Percentiles rank a stretch among this genome's conserved stretches.
These are phyloP conservation scores for Geotrichum siamense DNA, from an alignment of 1,139 yeast species.

Conservation along the genomic window DNA sequence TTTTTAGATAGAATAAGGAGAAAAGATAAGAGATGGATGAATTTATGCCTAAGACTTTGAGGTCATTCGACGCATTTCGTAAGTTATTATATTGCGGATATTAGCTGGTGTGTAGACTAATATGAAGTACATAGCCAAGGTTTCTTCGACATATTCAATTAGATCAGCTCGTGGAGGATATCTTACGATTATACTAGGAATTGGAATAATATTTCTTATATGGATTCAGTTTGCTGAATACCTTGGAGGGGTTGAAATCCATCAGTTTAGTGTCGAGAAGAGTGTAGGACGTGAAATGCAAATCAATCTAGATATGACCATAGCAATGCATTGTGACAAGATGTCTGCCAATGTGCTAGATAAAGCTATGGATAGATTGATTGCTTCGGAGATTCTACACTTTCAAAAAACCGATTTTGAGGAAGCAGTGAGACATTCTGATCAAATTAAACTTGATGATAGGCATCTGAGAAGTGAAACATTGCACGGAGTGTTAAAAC, in stretches of 20 bases:
- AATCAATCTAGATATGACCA: conserved; percentile 71
- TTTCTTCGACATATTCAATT: conserved; percentile 66
- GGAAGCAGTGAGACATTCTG: conserved; percentile 10
- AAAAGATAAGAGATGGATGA: too few species aligned
- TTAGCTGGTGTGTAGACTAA: too few species aligned
- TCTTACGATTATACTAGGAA: conserved; percentile 57
- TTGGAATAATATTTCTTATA: conserved; percentile 56
- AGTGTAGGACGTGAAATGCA: conserved; percentile 51
- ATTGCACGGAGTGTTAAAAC: conserved; percentile 24
- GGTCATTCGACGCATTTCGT: conserved; percentile 81
- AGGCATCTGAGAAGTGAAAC: conserved; percentile 13
- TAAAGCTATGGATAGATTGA: conserved; percentile 62
- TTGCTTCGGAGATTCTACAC: conserved; percentile 69
- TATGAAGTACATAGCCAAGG: conserved; percentile 61
- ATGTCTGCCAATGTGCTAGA: conserved; percentile 75
- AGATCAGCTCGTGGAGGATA: conserved; percentile 71
- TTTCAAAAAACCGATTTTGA: conserved; percentile 25
- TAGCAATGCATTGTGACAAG: conserved; percentile 77
- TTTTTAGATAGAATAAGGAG: too few species aligned
- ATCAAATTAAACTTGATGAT: conserved; percentile 12
- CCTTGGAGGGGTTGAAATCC: conserved; percentile 75
- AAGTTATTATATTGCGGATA: conserved; percentile 41
- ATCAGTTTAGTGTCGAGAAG: conserved; percentile 63
- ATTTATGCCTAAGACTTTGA: conserved; percentile 26
- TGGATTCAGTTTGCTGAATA: conserved; percentile 88